Evolutionary conservation across 1,139 yeast species (phyloP), one percentile per base, ranked within the genome.

Genomic region (Arxiozyma slooffiae): DNA sequence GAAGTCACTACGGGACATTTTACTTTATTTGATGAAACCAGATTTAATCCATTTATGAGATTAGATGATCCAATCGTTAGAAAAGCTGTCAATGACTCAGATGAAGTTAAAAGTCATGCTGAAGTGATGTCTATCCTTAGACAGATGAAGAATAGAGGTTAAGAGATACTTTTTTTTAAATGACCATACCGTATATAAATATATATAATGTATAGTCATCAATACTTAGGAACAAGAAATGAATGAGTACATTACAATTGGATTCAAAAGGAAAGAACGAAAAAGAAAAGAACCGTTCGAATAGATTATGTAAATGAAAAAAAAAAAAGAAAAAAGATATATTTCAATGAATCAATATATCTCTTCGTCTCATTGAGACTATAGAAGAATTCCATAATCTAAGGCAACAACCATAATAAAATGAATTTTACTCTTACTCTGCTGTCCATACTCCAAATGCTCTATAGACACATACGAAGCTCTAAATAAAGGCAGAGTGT

Each of bases 41-140:
- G 73, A 49, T 85, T 80, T 70, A 92, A 92, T 66, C 98, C 98
- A 37, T 92, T 94, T 69, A 83, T 90, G 92, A 79, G 86, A 63
- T 72, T 87, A 21, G 63, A 69, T 39, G 89, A 85, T 58, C 77
- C 80, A 0, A 69, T 67, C 34, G 79, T 87, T 11, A 73, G 78
- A 58, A 60, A 70, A 49, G 78, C 77, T 18, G 76, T 85, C 0
- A 75, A 75, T 2, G 77, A 76, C 21, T 70, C 79, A 0, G 71
- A 73, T 1, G 72, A 73, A 0, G 54, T 56, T 14, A 61, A 64
- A 26, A 68, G 72, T 41, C 71, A 76, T 1, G 72, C 71, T 14
- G 78, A 75, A 20, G 78, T 85, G 39, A 85, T 87, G 92, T 75
- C 73, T 41, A 73, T 71, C 57, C 71, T 87, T 59, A 76, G 96